Conservation (phyloP, 2,329 filamentous ascomycete genomes). For the Fusarium sp. region DNA sequence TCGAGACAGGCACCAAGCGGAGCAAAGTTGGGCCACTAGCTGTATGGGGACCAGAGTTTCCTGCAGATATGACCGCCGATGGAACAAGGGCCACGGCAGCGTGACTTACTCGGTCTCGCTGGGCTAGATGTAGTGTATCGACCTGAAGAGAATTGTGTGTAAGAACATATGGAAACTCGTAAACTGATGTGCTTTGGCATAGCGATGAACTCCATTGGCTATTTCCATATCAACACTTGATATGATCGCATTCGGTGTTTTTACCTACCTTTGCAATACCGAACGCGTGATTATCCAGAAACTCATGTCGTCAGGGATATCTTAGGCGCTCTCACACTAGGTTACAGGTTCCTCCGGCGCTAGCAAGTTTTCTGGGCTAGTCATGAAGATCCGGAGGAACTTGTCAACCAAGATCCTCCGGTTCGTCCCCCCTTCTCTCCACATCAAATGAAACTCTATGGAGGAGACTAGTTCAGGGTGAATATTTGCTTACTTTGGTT, state of each 20-base stretch:
- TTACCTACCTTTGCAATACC: neutral
- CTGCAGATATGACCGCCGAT: neutral
- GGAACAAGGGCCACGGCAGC: neutral
- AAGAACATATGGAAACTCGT: neutral
- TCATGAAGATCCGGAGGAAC: neutral
- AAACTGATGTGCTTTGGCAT: neutral
- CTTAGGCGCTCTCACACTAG: neutral
- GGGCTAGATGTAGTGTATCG: neutral
- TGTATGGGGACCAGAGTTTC: neutral
- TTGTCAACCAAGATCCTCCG: neutral
- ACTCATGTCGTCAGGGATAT: neutral
- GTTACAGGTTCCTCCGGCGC: neutral
- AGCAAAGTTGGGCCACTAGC: neutral
- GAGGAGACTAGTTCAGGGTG: neutral
- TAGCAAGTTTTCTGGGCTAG: neutral
- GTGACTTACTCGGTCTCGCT: neutral
- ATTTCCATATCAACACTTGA: neutral
- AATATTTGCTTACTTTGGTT: neutral
- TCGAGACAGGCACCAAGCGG: neutral
- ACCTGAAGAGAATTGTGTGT: neutral
- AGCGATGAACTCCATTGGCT: neutral
- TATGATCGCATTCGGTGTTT: neutral
- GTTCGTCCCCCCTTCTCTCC: neutral
- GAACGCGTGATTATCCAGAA: neutral
- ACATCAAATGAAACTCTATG: neutral